Base-by-base conservation (phyloP, 495 filamentous ascomycete species). In the Trichoderma erinaceum region DNA sequence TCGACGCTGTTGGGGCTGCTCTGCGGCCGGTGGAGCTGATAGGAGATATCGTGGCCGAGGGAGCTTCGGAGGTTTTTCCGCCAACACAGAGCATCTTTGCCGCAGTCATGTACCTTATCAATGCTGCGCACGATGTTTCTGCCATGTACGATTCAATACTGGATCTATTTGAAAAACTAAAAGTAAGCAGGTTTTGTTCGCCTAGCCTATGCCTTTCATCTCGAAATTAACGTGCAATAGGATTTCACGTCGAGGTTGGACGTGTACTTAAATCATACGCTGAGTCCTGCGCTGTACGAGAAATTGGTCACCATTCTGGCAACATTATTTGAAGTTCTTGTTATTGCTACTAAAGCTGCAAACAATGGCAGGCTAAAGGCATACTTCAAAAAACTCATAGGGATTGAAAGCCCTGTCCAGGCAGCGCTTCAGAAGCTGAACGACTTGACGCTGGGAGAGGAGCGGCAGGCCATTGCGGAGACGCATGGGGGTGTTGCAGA, bases 301-400 rank as follows among this genome's bases (percentile, higher is more conserved):
- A 78, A 77, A 50, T 66, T 79, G 4, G 69, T 68, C 38, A 73
- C 74, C 25, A 74, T 80, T 27, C 69, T 80, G 0, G 69, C 68
- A 3, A 73, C 75, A 6, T 48, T 80, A 13, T 63, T 80, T 16
- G 74, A 80, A 67, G 70, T 80, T n/a, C 69, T 79, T 52, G 78
- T 75, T 3, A 66, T 75, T 11, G 72, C 76, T 18, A 73, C 69
- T 11, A 75, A 73, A 44, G 68, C 64, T 1, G 75, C 78, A 63
- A 69, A 71, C 1, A 64, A 69, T 6, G 78, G 77, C 18, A 68
- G 77, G 16, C 43, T 77, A 10, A 68, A 70, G 18, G 69, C 71
- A 5, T 77, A 72, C 68, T 68, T 71, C 16, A 64, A 65, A 5
- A 73, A 72, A 52, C 72, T 76, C 5, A 71, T 77, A 1, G 74